A percentile compares a stretch with the other conserved stretches of the same genome.
Evolutionary conservation across 148 eudicot genomes (phyloP).

Genomic region (Nepenthes gracilis): DNA sequence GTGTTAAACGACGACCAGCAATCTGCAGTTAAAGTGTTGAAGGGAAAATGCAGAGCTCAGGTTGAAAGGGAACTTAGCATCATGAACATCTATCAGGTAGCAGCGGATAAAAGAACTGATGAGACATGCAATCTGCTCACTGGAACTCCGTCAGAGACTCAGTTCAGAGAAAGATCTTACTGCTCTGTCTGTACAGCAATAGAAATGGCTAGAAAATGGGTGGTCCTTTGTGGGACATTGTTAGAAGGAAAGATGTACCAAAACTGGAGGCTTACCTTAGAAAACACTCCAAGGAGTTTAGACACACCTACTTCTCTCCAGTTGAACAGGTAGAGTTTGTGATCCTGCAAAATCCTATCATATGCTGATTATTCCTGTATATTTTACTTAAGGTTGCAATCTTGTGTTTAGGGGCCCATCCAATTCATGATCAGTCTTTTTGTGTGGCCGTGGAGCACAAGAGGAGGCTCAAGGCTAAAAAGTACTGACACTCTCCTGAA

Average conservation of each 20-base stretch:
- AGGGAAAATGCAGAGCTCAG: constrained; percentile 59
- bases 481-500: constrained; percentile 12
- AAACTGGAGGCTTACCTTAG: constrained; percentile 27
- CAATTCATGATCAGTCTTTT: constrained; percentile 88
- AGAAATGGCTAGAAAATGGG: constrained; percentile 11
- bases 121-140: neutral
- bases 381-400: constrained; percentile 4
- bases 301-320: constrained; percentile 57
- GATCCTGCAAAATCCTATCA: constrained; percentile 2
- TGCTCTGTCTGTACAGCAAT: no score
- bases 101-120: neutral
- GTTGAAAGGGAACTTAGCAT: constrained; percentile 40
- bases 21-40: constrained; percentile 41
- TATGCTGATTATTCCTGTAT: no score
- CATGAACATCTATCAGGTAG: neutral
- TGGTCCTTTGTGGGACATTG: constrained; percentile 92
- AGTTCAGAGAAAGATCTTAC: no score
- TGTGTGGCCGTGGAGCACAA: constrained; percentile 68
- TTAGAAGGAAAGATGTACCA: constrained; percentile 61
- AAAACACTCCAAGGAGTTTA: constrained; percentile 36
- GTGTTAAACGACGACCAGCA: constrained; percentile 31
- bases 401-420: constrained; percentile 51
- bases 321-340: constrained; percentile 57
- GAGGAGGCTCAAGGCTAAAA: constrained; percentile 54
- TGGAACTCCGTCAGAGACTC: no score